Evolutionary conservation across 2,329 filamentous ascomycete genomes (phyloP), one percentile per base, ranked within the genome.

Genomic region (Cladosporium sp.): DNA sequence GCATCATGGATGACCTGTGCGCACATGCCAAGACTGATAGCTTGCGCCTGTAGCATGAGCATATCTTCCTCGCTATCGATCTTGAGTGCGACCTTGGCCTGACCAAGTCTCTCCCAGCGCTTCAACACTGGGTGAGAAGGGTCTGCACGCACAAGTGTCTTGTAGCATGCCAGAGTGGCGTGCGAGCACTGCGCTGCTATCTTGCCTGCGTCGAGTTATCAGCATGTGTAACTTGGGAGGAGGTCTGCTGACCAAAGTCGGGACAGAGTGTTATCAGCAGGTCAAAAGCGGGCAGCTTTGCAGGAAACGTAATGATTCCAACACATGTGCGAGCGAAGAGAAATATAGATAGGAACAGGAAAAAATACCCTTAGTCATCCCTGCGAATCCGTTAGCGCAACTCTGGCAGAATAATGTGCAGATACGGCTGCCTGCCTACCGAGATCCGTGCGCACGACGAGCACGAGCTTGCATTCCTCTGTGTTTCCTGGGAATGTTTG

Each of bases 121-220:
- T 82, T 82, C 51, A 99, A 84, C 55, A 96, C 78, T 43, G 78
- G 78, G 58, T 85, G 83, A 49, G 82, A 79, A 14, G 83, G 74
- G 45, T 76, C 68, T 22, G 80, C 80, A 38, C 78, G 74, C 40
- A 85, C 76, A 64, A 95, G 85, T 60, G 86, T 79, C 78, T 97
- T 97, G 85, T 96, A 99, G 83, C 93, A 97, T 58, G 93, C 92
- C 59, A 99, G 86, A 3, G 93, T 96, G n/a, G 94, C 94, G 75
- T 97, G 94, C 51, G 88, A 89, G 76, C 89, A 93, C 76, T 97
- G 94, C 7, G 94, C 94, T 59, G 91, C 94, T 69, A 97, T 97
- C 82, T 99, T 99, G 69, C 93, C 93, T 96, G 56, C 25, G 22
- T 7, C 28, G 42, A 20, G 55, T 38, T 39, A 58, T 67, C 59